Evolutionary conservation across 768 basidiomycete genomes (phyloP).

Genomic region (Phlebiopsis gigantea): DNA sequence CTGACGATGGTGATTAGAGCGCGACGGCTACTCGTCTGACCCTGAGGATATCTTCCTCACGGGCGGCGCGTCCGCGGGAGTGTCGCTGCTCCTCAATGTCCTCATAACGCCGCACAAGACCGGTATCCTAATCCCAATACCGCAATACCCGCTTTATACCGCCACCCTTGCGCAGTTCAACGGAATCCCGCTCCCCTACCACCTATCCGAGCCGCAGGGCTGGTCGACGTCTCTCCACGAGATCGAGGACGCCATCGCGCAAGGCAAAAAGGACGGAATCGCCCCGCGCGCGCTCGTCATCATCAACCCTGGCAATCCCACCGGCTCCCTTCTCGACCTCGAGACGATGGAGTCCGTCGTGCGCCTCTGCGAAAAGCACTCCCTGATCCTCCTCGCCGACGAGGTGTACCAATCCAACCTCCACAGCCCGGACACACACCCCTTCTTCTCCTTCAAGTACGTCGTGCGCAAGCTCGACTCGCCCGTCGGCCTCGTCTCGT

Average conservation of each 20-base stretch:
- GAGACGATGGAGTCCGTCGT: conserved; percentile 71
- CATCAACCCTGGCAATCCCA: conserved; percentile 99
- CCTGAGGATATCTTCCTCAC: conserved; percentile 92
- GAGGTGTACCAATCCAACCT: conserved; percentile 98
- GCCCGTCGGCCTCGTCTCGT: conserved; percentile 82
- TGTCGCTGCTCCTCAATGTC: conserved; percentile 80
- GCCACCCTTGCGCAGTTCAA: conserved; percentile 84
- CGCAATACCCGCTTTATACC: conserved; percentile 97
- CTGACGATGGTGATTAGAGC: conserved; percentile 43
- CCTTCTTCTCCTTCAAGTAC: conserved; percentile 94
- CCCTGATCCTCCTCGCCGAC: conserved; percentile 88
- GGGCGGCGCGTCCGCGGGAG: conserved; percentile 89
- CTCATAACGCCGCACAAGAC: conserved; percentile 62
- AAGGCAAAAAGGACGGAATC: conserved; percentile 56
- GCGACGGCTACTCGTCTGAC: conserved; percentile 83
- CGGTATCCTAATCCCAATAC: conserved; percentile 92
- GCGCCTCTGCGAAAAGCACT: conserved; percentile 78
- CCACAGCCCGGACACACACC: conserved; percentile 57
- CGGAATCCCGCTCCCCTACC: conserved; percentile 82
- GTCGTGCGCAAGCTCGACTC: conserved; percentile 63
- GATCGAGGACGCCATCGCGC: conserved; percentile 61
- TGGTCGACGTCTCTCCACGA: conserved; percentile 79
- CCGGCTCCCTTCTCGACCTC: conserved; percentile 76
- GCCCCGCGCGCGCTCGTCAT: conserved; percentile 83
- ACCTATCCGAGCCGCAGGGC: conserved; percentile 73